These are phyloP conservation scores for Ustilago hordei DNA, from an alignment of 1,284 basidiomycete species.

Conservation along the genomic window DNA sequence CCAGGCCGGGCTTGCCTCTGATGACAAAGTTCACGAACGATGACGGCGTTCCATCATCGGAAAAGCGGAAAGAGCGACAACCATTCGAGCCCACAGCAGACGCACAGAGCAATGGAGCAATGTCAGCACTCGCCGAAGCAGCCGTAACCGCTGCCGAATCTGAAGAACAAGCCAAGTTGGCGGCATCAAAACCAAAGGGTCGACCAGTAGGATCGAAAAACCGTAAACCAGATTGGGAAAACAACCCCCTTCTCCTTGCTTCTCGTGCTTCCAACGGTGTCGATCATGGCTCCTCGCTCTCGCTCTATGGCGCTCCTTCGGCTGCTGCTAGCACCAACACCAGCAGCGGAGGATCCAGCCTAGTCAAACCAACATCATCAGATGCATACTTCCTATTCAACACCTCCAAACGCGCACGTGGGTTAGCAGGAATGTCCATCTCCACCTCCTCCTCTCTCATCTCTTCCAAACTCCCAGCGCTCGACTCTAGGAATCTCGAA, in stretches of 20 bases:
- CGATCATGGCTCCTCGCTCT: slow-evolving; percentile 25
- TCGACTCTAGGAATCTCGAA: slow-evolving; percentile 35
- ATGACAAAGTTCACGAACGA: neutral
- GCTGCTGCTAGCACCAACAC: neutral
- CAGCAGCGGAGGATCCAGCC: slow-evolving; percentile 14
- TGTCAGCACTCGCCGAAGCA: slow-evolving; percentile 34
- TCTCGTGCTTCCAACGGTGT: slow-evolving; percentile 16
- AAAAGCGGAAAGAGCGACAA: slow-evolving; percentile 48
- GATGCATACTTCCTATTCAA: slow-evolving; percentile 57
- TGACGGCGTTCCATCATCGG: slow-evolving; percentile 20
- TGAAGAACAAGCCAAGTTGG: slow-evolving; percentile 17
- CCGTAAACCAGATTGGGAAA: slow-evolving; percentile 42
- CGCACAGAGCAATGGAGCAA: slow-evolving; percentile 20
- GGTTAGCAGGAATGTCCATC: slow-evolving; percentile 39
- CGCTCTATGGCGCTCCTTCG: slow-evolving; percentile 23
- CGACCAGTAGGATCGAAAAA: slow-evolving; percentile 42
- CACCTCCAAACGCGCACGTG: slow-evolving; percentile 39
- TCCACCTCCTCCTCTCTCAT: slow-evolving; percentile 30
- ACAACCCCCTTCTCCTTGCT: slow-evolving; percentile 30
- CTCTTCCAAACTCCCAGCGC: slow-evolving; percentile 31
- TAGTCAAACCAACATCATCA: slow-evolving; percentile 46
- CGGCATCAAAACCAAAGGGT: slow-evolving; percentile 29
- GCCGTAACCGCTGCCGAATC: slow-evolving; percentile 28
- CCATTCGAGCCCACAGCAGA: slow-evolving; percentile 28
- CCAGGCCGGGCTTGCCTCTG: slow-evolving; percentile 24